These are phyloP conservation scores for Begonia peltatifolia DNA, from an alignment of 306 rosid genomes.

Conservation along the genomic window DNA sequence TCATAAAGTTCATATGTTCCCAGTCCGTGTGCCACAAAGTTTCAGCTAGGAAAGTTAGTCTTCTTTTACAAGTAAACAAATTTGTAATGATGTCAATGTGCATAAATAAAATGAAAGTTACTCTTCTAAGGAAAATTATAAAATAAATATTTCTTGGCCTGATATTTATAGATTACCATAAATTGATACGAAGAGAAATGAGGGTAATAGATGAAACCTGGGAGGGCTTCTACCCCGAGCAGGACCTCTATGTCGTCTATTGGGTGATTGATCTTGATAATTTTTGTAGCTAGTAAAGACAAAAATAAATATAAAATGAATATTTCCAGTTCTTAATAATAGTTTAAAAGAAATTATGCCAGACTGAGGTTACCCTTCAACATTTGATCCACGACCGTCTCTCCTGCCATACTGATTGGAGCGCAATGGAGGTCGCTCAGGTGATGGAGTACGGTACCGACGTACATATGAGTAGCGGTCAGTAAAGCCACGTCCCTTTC, in stretches of 20 bases:
- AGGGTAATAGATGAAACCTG: constrained; percentile 35
- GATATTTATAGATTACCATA: not conserved
- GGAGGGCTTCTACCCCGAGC: constrained; percentile 58
- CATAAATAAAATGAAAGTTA: not conserved
- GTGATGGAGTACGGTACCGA: constrained; percentile 89
- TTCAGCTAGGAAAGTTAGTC: too few species aligned
- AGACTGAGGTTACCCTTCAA: constrained; percentile 39
- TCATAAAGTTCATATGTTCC: too few species aligned
- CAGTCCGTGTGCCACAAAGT: too few species aligned
- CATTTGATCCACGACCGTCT: constrained; percentile 42
- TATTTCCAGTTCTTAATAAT: constrained; percentile 8
- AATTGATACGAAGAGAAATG: not conserved
- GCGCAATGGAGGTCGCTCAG: constrained; percentile 36
- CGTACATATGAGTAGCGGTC: constrained; percentile 83
- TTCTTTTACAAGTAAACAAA: too few species aligned
- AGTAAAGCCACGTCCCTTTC: constrained; percentile 97
- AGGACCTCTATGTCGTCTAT: constrained; percentile 50
- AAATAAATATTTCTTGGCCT: not conserved
- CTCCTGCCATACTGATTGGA: constrained; percentile 41
- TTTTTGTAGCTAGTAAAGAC: constrained; percentile 45
- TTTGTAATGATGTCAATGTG: not conserved
- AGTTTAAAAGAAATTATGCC: constrained; percentile 2
- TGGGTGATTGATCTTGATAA: constrained; percentile 51
- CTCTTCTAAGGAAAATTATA: not conserved
- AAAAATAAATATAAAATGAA: constrained; percentile 14